phyloP scores from a whole-genome alignment of 2,329 filamentous ascomycete genomes.

The Hypoxylon rubiginosum region DNA sequence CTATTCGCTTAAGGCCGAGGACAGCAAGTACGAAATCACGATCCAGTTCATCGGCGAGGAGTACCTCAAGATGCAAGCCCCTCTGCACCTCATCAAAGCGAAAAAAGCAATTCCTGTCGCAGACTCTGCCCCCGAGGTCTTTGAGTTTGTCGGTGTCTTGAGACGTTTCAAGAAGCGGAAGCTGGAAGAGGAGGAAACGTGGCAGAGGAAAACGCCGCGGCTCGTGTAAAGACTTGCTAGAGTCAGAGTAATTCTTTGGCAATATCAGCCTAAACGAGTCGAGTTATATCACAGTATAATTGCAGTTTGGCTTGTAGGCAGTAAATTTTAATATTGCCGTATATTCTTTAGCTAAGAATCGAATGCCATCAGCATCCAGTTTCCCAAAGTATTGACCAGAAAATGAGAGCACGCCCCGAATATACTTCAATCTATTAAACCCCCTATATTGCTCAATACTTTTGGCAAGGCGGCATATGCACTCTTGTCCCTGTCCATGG shows the following conservation, averaged over 20 bases:
- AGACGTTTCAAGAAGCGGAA: not conserved
- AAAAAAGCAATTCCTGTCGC: not conserved
- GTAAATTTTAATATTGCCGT: too few relatives aligned
- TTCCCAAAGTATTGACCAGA: too few relatives aligned
- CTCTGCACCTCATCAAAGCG: not conserved
- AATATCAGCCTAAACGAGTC: not conserved
- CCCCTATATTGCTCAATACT: too few relatives aligned
- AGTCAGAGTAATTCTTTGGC: not conserved
- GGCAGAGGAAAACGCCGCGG: not conserved
- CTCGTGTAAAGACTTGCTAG: not conserved
- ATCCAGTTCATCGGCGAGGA: slow-evolving; percentile 18
- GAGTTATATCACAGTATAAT: too few relatives aligned
- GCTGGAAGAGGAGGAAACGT: not conserved
- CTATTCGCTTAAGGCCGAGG: not conserved
- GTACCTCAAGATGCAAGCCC: slow-evolving; percentile 14
- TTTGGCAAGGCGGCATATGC: too few relatives aligned
- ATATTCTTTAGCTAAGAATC: not conserved
- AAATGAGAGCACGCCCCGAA: too few relatives aligned
- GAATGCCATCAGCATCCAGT: too few relatives aligned
- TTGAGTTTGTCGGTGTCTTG: slow-evolving; percentile 19
- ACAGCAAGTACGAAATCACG: not conserved
- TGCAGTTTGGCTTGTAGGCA: too few relatives aligned
- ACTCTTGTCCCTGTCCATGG: too few relatives aligned
- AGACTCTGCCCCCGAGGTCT: slow-evolving; percentile 6
- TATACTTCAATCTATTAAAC: too few relatives aligned